Evolutionary conservation across 352 stramenopile species (phyloP).

Genomic region (Pythium angustatum): DNA sequence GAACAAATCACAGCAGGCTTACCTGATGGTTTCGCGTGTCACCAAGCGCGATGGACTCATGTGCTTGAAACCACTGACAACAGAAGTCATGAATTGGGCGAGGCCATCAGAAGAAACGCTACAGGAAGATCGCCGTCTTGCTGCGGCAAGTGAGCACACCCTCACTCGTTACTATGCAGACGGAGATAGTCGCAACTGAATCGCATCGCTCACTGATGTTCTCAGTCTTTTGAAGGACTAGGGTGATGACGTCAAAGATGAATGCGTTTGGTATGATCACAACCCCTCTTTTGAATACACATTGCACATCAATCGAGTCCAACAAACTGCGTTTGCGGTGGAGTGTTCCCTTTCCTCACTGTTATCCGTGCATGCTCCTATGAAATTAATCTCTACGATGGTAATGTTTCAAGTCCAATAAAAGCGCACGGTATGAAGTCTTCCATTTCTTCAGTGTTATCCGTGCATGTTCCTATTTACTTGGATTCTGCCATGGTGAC

Average conservation of each 20-base stretch:
- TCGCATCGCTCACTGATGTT: not conserved
- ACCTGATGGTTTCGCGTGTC: slow-evolving; percentile 21
- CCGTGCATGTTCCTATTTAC: not conserved
- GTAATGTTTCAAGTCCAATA: not conserved
- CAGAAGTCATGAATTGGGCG: slow-evolving; percentile 3
- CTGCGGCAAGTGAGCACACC: not conserved
- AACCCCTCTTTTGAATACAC: no score
- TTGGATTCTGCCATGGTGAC: not conserved
- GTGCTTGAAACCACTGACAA: slow-evolving; percentile 5
- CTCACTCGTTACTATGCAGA: not conserved
- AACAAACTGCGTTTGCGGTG: no score
- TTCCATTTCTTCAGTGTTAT: not conserved
- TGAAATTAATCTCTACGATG: not conserved
- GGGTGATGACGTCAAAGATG: no score
- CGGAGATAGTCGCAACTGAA: not conserved
- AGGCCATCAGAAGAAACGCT: not conserved
- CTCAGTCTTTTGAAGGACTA: no score
- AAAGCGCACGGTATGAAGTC: no score
- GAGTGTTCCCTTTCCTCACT: no score
- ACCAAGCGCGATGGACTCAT: not conserved
- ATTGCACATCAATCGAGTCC: no score
- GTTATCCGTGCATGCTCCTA: not conserved
- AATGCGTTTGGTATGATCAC: no score
- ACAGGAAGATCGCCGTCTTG: slow-evolving; percentile 8
- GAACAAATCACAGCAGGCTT: slow-evolving; percentile 22